A percentile compares a stretch with the other conserved stretches of the same genome.
phyloP scores from a whole-genome alignment of 192 early-diverging fungal species.

The Coemansia sp. region DNA sequence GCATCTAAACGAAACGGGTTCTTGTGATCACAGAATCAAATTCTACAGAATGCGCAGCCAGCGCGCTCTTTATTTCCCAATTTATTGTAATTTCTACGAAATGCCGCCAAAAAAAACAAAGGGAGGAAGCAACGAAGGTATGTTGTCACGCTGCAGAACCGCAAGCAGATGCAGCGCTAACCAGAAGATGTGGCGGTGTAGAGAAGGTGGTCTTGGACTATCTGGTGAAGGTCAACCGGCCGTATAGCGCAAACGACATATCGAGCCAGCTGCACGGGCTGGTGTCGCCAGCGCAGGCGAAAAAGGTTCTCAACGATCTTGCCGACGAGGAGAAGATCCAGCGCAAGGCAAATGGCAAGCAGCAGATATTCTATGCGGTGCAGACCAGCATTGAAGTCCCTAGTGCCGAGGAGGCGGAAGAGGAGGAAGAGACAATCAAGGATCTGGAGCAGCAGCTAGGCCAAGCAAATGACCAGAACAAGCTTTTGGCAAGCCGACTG shows the following conservation, averaged over 20 bases:
- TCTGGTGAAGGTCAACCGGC: constrained; percentile 37
- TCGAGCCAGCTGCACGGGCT: constrained; percentile 52
- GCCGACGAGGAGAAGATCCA: constrained; percentile 34
- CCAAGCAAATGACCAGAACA: constrained; percentile 32
- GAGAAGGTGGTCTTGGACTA: constrained; percentile 37
- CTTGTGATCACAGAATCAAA: no score
- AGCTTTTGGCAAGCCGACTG: constrained; percentile 16
- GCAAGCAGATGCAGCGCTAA: not conserved
- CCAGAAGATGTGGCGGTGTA: constrained; percentile 3
- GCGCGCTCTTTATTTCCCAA: constrained; percentile 18
- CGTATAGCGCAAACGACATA: constrained; percentile 52
- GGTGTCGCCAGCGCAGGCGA: constrained; percentile 36
- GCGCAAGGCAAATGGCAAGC: constrained; percentile 47
- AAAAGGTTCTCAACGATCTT: constrained; percentile 46
- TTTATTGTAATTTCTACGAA: not conserved
- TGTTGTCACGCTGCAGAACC: not conserved
- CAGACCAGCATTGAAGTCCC: constrained; percentile 34
- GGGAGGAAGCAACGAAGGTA: constrained; percentile 33
- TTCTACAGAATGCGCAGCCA: constrained; percentile 15
- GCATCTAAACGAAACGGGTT: no score
- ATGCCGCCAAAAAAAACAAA: constrained; percentile 49
- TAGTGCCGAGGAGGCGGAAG: constrained; percentile 42
- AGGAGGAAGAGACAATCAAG: constrained; percentile 40
- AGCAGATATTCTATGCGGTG: constrained; percentile 42
- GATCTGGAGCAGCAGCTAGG: constrained; percentile 23